These are phyloP conservation scores for Smittium mucronatum DNA, from an alignment of 371 early-diverging fungal genomes.

Conservation along the genomic window DNA sequence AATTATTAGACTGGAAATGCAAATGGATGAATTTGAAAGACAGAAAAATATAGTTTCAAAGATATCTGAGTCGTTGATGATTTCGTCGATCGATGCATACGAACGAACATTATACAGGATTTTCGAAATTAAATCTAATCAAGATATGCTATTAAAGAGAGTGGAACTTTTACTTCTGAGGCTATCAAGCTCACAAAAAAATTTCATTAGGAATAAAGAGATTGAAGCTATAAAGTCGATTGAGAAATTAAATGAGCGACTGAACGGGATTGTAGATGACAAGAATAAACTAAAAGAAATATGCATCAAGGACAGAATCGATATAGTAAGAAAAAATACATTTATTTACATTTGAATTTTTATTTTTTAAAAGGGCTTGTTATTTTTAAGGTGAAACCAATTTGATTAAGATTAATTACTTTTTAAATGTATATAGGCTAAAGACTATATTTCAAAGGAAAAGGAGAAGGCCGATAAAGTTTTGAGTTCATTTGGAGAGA, in stretches of 20 bases:
- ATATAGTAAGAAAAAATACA: background rate
- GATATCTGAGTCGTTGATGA: background rate
- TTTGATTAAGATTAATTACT: too few species aligned
- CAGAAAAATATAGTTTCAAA: slow-evolving; percentile 1
- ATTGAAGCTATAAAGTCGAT: background rate
- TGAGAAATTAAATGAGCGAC: background rate
- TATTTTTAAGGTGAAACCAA: too few species aligned
- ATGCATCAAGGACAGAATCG: background rate
- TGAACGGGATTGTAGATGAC: background rate
- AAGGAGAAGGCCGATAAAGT: background rate
- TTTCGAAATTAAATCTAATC: background rate
- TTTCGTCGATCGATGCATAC: background rate
- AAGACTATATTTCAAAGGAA: background rate
- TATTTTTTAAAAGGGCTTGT: too few species aligned
- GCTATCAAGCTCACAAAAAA: background rate
- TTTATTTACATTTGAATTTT: too few species aligned
- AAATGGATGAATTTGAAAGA: slow-evolving; percentile 4
- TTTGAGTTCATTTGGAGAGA: background rate
- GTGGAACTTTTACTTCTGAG: background rate
- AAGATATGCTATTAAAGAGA: background rate
- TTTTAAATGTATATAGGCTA: background rate
- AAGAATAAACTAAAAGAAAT: background rate
- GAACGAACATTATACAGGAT: slow-evolving; percentile 4
- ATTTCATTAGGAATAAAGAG: background rate
- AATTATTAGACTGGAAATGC: slow-evolving; percentile 4